Evolutionary conservation across 225 moss, liverwort and hornwort genomes (phyloP).

Genomic region (Physcomitrium patens): DNA sequence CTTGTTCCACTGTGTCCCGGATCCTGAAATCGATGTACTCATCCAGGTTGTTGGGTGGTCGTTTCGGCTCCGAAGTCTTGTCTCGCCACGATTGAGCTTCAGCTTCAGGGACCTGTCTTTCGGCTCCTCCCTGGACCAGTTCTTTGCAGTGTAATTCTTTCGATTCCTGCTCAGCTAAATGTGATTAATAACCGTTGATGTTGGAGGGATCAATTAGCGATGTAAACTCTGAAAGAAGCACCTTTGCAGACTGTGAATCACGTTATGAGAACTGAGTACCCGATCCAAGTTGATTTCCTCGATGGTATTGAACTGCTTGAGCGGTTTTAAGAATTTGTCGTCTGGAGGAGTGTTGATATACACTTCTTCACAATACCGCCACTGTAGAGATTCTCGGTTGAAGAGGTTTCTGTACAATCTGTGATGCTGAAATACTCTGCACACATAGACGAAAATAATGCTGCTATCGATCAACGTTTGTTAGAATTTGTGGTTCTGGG

Average conservation of each 20-base stretch:
- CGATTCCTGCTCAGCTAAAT: constrained; percentile 4
- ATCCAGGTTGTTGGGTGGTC: constrained; percentile 34
- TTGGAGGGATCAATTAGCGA: not conserved
- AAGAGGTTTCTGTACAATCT: constrained; percentile 38
- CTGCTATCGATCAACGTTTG: not conserved
- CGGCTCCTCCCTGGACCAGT: constrained; percentile 34
- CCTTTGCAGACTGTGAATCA: not conserved
- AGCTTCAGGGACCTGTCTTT: constrained; percentile 27
- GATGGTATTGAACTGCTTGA: constrained; percentile 32
- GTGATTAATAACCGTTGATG: not conserved
- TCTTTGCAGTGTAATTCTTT: constrained; percentile 32
- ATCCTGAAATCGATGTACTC: constrained; percentile 51
- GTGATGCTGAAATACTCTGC: constrained; percentile 60
- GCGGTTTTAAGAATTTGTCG: constrained; percentile 34
- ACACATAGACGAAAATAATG: too few relatives aligned
- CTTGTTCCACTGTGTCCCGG: constrained; percentile 49
- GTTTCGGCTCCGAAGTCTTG: constrained; percentile 34
- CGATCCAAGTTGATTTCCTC: constrained; percentile 48
- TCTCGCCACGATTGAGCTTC: constrained; percentile 34
- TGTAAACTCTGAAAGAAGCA: not conserved
- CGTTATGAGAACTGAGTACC: constrained; percentile 18
- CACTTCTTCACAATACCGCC: constrained; percentile 45
- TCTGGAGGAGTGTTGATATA: constrained; percentile 36
- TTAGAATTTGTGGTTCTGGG: not conserved
- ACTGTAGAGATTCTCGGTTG: constrained; percentile 38